These are phyloP conservation scores for Aspergillus novoparasiticus DNA, from an alignment of 2,329 filamentous ascomycete genomes.

Conservation along the genomic window DNA sequence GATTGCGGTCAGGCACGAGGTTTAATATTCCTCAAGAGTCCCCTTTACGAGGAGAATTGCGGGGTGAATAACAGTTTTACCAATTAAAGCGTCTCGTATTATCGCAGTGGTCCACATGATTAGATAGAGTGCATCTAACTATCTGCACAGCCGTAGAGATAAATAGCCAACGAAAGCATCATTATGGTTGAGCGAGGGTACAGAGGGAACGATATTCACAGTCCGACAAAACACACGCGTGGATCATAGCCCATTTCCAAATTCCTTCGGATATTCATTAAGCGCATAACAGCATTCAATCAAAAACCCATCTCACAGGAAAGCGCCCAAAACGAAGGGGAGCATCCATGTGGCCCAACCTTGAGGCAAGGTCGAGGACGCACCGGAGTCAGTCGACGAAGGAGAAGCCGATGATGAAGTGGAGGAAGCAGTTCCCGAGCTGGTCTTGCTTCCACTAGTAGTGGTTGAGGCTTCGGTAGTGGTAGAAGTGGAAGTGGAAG, in stretches of 20 bases:
- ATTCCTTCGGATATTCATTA: neutral
- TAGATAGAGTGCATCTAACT: neutral
- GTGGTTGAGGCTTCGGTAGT: neutral
- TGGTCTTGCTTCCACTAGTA: neutral
- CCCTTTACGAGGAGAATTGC: neutral
- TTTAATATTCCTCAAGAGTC: neutral
- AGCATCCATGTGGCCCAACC: conserved; percentile 1
- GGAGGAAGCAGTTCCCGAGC: neutral
- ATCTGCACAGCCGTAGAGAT: neutral
- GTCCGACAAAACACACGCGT: neutral
- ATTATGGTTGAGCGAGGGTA: neutral
- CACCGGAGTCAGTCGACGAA: neutral
- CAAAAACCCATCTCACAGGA: neutral
- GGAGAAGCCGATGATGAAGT: neutral
- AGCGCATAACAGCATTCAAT: neutral
- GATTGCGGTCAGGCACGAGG: neutral
- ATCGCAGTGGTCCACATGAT: neutral
- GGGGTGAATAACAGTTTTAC: neutral
- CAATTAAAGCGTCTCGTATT: neutral
- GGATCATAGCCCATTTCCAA: neutral
- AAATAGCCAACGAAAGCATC: neutral
- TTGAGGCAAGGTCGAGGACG: neutral
- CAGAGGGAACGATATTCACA: neutral
- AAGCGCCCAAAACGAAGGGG: neutral
- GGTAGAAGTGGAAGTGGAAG: neutral